Conservation (phyloP, 306 rosid genomes). For the Prunus kanzakura region DNA sequence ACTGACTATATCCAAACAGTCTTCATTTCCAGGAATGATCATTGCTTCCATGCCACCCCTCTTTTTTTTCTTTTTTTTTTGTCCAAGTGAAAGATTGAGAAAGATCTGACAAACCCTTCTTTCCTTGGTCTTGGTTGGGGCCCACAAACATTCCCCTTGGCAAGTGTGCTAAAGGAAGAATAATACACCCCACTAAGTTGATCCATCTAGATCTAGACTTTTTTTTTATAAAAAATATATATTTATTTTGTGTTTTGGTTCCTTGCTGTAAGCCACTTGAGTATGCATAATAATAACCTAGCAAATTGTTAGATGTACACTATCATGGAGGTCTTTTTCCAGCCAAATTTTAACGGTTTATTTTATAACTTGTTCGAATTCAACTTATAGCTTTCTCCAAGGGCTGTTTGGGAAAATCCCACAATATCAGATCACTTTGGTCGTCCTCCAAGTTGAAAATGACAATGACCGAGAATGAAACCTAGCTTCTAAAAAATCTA, state of each 20-base stretch:
- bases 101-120: conserved; percentile 41
- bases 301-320: neutral
- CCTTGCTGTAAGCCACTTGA: conserved; percentile 43
- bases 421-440: conserved; percentile 1
- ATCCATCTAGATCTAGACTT: conserved; percentile 36
- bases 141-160: conserved; percentile 66
- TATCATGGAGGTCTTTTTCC: conserved; percentile 26
- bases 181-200: conserved; percentile 48
- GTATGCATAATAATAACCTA: conserved; percentile 10
- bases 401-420: conserved; percentile 1
- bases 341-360: conserved; percentile 6
- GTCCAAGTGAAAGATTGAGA: conserved; percentile 28
- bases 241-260: neutral
- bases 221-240: too few species aligned
- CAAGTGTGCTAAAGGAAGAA: conserved; percentile 50
- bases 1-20: conserved; percentile 23
- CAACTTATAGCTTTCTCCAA: conserved; percentile 7
- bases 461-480: conserved; percentile 5
- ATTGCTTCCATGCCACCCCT: conserved; percentile 41
- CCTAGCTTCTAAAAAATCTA: neutral
- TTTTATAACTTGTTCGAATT: neutral
- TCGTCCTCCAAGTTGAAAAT: conserved; percentile 28
- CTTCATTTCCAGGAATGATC: conserved; percentile 30
- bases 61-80: neutral
- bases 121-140: conserved; percentile 25